A percentile compares a stretch with the other conserved stretches of the same genome.
Evolutionary conservation across 1,139 yeast genomes (phyloP).

Genomic region (Protomyces macrosporus): DNA sequence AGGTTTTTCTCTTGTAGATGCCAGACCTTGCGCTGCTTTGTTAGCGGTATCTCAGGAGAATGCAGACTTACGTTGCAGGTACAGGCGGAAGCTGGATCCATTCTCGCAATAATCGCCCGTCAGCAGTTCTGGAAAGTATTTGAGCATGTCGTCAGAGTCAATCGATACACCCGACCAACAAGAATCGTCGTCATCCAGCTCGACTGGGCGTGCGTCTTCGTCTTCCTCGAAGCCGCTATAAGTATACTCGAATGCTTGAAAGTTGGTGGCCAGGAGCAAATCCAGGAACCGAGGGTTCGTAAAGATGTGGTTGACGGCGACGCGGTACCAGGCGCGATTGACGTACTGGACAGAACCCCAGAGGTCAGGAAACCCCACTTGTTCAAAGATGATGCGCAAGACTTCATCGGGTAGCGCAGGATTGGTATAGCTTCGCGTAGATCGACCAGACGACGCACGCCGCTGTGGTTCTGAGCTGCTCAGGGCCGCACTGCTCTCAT

Average conservation of each 20-base stretch:
- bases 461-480: neutral
- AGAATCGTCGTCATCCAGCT: neutral
- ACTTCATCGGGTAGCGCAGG: neutral
- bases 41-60: neutral
- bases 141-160: neutral
- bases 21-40: too few species aligned
- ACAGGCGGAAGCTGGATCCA: neutral
- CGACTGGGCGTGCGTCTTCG: neutral
- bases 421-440: neutral
- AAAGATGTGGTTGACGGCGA: neutral
- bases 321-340: neutral
- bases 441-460: neutral
- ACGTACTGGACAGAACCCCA: neutral
- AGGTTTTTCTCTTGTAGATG: too few species aligned
- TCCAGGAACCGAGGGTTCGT: neutral
- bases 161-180: slow-evolving; percentile 1
- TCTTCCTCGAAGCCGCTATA: neutral
- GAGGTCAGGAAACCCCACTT: slow-evolving; percentile 2
- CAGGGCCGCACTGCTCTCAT: neutral
- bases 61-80: neutral
- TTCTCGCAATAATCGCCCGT: neutral
- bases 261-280: neutral
- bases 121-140: neutral
- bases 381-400: neutral
- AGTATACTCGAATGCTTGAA: neutral